Evolutionary conservation across 2,329 filamentous ascomycete genomes (phyloP).

Genomic region (Akanthomyces dipterigenus): DNA sequence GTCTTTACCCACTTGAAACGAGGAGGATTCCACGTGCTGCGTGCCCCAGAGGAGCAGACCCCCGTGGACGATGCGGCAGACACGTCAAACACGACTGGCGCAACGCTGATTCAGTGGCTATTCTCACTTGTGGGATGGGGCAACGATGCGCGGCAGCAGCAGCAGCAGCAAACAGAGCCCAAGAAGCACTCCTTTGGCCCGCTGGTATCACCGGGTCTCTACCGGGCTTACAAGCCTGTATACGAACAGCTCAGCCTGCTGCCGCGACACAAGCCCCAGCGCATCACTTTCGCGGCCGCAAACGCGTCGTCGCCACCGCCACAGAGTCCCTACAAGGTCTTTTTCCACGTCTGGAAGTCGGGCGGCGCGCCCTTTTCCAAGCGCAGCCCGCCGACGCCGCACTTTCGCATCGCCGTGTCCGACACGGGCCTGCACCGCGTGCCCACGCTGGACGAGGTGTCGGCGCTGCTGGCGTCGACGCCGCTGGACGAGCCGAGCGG

Average conservation of each 20-base stretch:
- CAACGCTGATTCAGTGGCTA: constrained; percentile 46
- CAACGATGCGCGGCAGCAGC: constrained; percentile 12
- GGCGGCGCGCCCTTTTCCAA: constrained; percentile 62
- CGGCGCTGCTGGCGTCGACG: constrained; percentile 63
- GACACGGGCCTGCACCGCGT: constrained; percentile 65
- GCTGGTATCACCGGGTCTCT: constrained; percentile 55
- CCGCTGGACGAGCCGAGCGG: constrained; percentile 57
- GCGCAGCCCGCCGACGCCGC: constrained; percentile 66
- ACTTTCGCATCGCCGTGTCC: constrained; percentile 79
- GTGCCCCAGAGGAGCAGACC: constrained; percentile 44
- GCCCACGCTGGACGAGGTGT: constrained; percentile 67
- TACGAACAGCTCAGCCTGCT: constrained; percentile 72
- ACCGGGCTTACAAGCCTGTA: constrained; percentile 62
- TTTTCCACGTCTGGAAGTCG: constrained; percentile 75
- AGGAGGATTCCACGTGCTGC: constrained; percentile 71
- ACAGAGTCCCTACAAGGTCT: constrained; percentile 59
- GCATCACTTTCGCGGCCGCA: constrained; percentile 16
- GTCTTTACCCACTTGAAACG: constrained; percentile 83
- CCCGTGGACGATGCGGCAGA: not conserved
- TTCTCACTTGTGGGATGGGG: constrained; percentile 36
- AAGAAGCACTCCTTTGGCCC: constrained; percentile 40
- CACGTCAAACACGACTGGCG: constrained; percentile 20
- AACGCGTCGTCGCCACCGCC: constrained; percentile 11
- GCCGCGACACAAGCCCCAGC: constrained; percentile 56
- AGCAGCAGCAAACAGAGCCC: constrained; percentile 19